Conservation (phyloP, 1,139 yeast genomes). For the Zygosaccharomyces sapae region DNA sequence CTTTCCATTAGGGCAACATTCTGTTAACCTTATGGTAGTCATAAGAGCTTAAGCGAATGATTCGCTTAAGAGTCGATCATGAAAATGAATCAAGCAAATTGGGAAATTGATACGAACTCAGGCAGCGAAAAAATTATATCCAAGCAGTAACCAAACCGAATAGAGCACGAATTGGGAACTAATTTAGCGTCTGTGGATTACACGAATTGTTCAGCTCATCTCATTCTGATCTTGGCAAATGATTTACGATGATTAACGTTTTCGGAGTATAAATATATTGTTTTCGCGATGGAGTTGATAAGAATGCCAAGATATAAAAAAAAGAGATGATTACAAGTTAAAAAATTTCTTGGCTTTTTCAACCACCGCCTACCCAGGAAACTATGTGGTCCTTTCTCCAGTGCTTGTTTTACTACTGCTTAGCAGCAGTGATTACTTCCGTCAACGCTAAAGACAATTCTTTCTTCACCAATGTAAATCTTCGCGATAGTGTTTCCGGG, state of each 20-base stretch:
- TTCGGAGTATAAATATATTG: background rate
- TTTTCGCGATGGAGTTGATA: background rate
- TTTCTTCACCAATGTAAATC: conserved; percentile 21
- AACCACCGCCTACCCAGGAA: background rate
- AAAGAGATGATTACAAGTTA: background rate
- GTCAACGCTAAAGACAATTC: conserved; percentile 5
- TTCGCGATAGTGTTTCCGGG: conserved; percentile 25
- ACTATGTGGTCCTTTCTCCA: background rate
- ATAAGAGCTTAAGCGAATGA: background rate
- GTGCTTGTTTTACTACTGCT: background rate
- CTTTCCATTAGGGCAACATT: background rate
- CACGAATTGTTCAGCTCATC: too few species aligned
- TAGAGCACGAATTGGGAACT: too few species aligned
- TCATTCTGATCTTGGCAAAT: background rate
- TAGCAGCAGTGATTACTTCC: background rate
- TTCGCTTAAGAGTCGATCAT: background rate
- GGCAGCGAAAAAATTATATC: background rate
- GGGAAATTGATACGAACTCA: background rate
- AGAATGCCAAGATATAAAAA: conserved; percentile 2
- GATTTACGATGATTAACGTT: background rate
- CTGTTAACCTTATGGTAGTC: background rate
- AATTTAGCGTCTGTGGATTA: too few species aligned
- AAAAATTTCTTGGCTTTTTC: too few species aligned
- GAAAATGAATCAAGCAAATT: background rate
- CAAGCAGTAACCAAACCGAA: too few species aligned